Base-by-base conservation (phyloP, 73 alveolate genomes). In the Tetrahymena elliotti region DNA sequence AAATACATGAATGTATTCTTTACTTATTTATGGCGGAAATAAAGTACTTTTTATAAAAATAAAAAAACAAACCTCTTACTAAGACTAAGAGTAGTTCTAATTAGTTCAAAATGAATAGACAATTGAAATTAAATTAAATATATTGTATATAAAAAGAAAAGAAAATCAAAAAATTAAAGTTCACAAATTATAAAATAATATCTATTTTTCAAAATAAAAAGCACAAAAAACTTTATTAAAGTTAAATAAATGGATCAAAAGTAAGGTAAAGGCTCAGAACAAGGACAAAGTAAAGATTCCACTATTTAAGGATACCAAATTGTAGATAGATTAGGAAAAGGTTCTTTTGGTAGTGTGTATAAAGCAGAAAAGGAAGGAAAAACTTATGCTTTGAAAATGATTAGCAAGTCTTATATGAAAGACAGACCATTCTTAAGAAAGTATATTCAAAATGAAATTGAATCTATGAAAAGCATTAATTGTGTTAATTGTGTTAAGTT, bases 401-500 rank as follows among this genome's bases (percentile, higher is more conserved):
- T 68, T 68, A 68, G 88, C 18, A 68, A 68, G 88, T 68, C 88
- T 18, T 68, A 68, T 68, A 68, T 68, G 88, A 68, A 68, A 68
- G 88, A 68, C n/a, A 68, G 88, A 68, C 88, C 88, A 2, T 68
- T 68, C 36, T 68, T 68, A 31, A 68, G 88, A 68, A 68, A 68
- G 34, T 68, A 68, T 11, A 68, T 68, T 31, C 88, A 68, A 41
- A 95, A 97, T 68, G 98, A 96, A 53, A 95, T 93, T 83, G 38
- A 68, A 35, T 94, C 95, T 31, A 95, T 96, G 96, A 33, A 93
- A 68, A 93, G 38, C 39, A 84, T 96, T 22, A 95, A 96, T 33
- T 94, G 95, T 35, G 97, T 92, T 68, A 96, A 96, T 92, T 92
- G 95, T 36, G 95, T 96, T 37, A 54, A 93, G 52, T 84, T 96